These are phyloP conservation scores for Erodium texanum DNA, from an alignment of 441 rosid genomes.

Conservation along the genomic window DNA sequence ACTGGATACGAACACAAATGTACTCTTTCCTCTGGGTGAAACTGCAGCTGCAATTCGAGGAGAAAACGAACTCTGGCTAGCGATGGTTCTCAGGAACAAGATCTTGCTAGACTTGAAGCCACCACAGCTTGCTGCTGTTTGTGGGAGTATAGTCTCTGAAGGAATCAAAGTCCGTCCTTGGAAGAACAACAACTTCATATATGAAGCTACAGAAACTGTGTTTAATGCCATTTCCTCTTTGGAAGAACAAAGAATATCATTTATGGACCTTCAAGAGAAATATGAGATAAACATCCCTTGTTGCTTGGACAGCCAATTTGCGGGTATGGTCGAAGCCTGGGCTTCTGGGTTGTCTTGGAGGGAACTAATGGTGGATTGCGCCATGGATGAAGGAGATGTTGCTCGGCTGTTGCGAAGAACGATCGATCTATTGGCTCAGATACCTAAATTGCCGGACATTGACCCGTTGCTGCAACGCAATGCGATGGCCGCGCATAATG, in stretches of 20 bases:
- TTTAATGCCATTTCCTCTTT: conserved; percentile 38
- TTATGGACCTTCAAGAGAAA: conserved; percentile 61
- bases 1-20: conserved; percentile 57
- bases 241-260: conserved; percentile 58
- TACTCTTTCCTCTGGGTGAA: conserved; percentile 80
- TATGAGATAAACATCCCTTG: conserved; percentile 64
- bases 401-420: conserved; percentile 78
- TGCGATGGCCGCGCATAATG: conserved; percentile 51
- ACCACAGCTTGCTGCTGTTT: conserved; percentile 76
- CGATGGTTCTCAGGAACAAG: conserved; percentile 71
- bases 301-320: conserved; percentile 68
- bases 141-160: conserved; percentile 71
- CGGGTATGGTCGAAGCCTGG: conserved; percentile 99
- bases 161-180: conserved; percentile 78
- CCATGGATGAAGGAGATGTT: conserved; percentile 93
- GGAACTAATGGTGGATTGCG: conserved; percentile 92
- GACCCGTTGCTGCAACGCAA: conserved; percentile 53
- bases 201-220: conserved; percentile 63
- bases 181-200: conserved; percentile 60
- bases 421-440: conserved; percentile 76
- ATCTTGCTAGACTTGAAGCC: conserved; percentile 62
- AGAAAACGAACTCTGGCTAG: conserved; percentile 93
- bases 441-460: conserved; percentile 82
- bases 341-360: conserved; percentile 90
- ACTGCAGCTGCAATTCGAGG: conserved; percentile 94